Percentiles rank a stretch among this genome's conserved stretches.
phyloP scores from a whole-genome alignment of 2,329 filamentous ascomycete species.

The Periconia sp. region DNA sequence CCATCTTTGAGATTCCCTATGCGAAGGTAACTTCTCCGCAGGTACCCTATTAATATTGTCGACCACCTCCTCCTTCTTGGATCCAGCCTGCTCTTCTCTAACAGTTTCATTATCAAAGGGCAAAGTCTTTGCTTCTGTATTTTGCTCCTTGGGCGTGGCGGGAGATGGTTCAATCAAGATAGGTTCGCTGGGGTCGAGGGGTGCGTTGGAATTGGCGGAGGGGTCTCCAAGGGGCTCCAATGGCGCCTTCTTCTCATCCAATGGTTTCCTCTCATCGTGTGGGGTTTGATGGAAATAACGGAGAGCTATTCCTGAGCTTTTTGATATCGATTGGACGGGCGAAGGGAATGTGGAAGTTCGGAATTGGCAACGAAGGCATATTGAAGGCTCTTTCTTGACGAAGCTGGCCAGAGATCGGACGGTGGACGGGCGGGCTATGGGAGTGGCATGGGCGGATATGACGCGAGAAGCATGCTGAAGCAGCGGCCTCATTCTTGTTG shows the following conservation, averaged over 20 bases:
- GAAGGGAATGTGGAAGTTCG: constrained; percentile 21
- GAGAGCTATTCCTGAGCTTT: constrained; percentile 1
- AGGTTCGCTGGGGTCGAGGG: not conserved
- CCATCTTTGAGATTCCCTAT: constrained; percentile 57
- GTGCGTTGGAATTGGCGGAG: not conserved
- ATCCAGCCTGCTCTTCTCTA: constrained; percentile 4
- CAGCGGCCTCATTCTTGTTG: constrained; percentile 43
- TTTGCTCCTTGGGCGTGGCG: not conserved
- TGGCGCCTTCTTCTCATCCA: constrained; percentile 4
- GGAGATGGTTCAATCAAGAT: constrained; percentile 6
- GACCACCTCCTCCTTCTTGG: constrained; percentile 13
- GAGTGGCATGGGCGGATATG: constrained; percentile 20
- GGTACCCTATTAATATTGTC: constrained; percentile 37
- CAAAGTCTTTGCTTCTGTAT: not conserved
- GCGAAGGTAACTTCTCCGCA: constrained; percentile 53
- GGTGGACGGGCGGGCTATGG: constrained; percentile 12
- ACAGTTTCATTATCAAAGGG: not conserved
- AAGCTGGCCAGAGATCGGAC: constrained; percentile 9
- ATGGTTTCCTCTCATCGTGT: constrained; percentile 23
- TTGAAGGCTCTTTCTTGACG: constrained; percentile 16
- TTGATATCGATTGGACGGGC: constrained; percentile 5
- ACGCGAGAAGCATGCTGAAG: constrained; percentile 45
- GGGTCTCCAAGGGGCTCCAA: not conserved
- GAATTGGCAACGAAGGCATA: constrained; percentile 35
- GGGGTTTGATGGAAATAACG: constrained; percentile 14